A percentile compares a stretch with the other conserved stretches of the same genome.
phyloP scores from a whole-genome alignment of 2,329 filamentous ascomycete species.

The Phialemoniopsis sp. region DNA sequence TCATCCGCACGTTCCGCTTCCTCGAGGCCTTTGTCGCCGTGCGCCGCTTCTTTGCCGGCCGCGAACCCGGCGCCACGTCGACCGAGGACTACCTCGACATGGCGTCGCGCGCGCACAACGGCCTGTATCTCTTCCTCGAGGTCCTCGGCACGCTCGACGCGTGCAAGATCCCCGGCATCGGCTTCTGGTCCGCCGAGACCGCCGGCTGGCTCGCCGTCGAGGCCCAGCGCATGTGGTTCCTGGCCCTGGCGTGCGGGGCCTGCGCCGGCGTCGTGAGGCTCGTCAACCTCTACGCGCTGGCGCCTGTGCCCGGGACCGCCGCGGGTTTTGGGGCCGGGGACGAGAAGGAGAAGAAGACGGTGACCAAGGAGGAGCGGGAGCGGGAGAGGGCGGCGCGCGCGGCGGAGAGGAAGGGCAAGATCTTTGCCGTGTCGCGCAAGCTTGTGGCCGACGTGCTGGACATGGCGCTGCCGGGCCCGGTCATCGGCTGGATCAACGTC shows the following conservation, averaged over 20 bases:
- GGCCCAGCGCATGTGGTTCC: conserved; percentile 68
- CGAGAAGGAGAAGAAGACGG: conserved; percentile 15
- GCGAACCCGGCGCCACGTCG: conserved; percentile 10
- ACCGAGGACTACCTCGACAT: conserved; percentile 47
- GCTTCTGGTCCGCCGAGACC: conserved; percentile 47
- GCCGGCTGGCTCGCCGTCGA: conserved; percentile 48
- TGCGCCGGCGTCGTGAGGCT: conserved; percentile 36
- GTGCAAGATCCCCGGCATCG: conserved; percentile 34
- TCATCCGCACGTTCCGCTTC: conserved; percentile 67
- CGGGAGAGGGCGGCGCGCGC: conserved; percentile 11
- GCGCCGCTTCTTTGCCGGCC: conserved; percentile 16
- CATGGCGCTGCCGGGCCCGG: conserved; percentile 54
- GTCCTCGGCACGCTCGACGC: conserved; percentile 56
- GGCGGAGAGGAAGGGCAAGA: conserved; percentile 15
- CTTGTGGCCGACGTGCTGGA: conserved; percentile 58
- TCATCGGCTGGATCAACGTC: conserved; percentile 56
- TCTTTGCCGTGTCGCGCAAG: conserved; percentile 32
- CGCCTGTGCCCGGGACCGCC: conserved; percentile 25
- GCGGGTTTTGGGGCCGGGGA: conserved; percentile 18
- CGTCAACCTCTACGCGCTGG: conserved; percentile 25
- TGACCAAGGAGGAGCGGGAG: conserved; percentile 24
- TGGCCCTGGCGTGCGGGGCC: conserved; percentile 50
- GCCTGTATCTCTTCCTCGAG: conserved; percentile 66
- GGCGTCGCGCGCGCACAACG: conserved; percentile 54
- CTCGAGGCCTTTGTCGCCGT: conserved; percentile 54